A percentile compares a stretch with the other conserved stretches of the same genome.
phyloP scores from a whole-genome alignment of 176 grass and related monocot species.

The Paspalum notatum region DNA sequence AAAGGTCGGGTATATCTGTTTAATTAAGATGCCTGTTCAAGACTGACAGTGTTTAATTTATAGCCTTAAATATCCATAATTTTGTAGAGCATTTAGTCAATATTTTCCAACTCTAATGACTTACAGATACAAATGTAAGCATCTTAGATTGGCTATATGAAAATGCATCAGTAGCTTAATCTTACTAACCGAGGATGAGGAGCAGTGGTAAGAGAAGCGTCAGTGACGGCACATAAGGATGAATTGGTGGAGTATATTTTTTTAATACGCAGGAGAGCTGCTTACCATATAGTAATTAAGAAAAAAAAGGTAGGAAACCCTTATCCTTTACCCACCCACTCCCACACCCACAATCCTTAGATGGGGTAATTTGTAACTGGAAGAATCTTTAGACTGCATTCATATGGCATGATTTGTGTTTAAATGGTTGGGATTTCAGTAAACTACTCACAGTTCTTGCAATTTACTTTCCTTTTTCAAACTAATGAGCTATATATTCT shows the following conservation, averaged over 20 bases:
- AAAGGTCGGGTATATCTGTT: neutral
- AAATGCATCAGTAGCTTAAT: conserved; percentile 9
- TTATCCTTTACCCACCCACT: no score
- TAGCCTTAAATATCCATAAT: neutral
- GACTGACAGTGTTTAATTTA: neutral
- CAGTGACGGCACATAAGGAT: neutral
- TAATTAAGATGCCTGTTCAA: conserved; percentile 16
- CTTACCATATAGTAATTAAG: no score
- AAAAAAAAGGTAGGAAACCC: no score
- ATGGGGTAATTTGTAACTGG: conserved; percentile 3
- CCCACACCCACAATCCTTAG: no score
- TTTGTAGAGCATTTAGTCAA: neutral
- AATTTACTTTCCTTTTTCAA: neutral
- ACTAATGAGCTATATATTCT: neutral
- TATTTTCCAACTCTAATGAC: neutral
- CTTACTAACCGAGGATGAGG: neutral
- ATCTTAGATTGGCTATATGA: conserved; percentile 6
- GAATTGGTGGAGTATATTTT: neutral
- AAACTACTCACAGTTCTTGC: neutral
- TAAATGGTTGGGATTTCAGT: neutral
- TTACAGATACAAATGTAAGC: neutral
- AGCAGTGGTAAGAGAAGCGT: conserved; percentile 12
- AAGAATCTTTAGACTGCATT: neutral
- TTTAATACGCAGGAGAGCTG: no score
- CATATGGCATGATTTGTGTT: neutral